phyloP scores from a whole-genome alignment of 1,284 basidiomycete genomes.

The Megacollybia platyphylla region DNA sequence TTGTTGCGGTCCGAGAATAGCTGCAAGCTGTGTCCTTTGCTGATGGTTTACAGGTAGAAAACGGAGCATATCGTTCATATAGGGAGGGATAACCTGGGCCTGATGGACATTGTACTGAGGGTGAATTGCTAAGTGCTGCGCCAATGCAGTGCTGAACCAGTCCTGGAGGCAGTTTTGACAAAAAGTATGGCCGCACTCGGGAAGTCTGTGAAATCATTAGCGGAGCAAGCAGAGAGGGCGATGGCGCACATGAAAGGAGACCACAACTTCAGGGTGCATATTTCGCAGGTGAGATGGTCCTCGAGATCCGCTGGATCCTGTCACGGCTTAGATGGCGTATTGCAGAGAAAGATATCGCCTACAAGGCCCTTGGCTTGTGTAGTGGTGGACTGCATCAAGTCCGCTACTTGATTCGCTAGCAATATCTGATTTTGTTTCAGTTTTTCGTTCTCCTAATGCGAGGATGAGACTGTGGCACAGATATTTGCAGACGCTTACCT shows the following conservation, averaged over 20 bases:
- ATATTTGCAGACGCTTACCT: not conserved
- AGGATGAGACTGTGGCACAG: not conserved
- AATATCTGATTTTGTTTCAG: not conserved
- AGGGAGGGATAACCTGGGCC: slow-evolving; percentile 10
- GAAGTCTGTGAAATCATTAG: slow-evolving; percentile 24
- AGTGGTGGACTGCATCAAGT: not conserved
- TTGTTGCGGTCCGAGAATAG: slow-evolving; percentile 14
- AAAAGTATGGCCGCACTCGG: slow-evolving; percentile 59
- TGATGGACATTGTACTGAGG: slow-evolving; percentile 28
- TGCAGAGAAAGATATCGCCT: not conserved
- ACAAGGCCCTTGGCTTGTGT: not conserved
- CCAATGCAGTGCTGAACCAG: slow-evolving; percentile 48
- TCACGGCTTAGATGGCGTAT: not conserved
- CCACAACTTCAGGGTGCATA: slow-evolving; percentile 52
- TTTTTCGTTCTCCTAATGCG: not conserved
- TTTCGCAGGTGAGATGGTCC: slow-evolving; percentile 45
- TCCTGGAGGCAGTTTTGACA: slow-evolving; percentile 49
- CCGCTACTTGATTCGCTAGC: not conserved
- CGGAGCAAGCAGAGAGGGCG: slow-evolving; percentile 2
- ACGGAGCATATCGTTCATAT: slow-evolving; percentile 6
- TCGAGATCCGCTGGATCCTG: slow-evolving; percentile 33
- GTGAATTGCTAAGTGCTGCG: slow-evolving; percentile 31
- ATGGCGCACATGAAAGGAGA: slow-evolving; percentile 43
- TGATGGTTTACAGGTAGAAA: slow-evolving; percentile 9
- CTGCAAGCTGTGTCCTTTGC: slow-evolving; percentile 11